Percentiles rank a stretch among this genome's conserved stretches.
phyloP scores from a whole-genome alignment of 2,329 filamentous ascomycete species.

The Furcasterigmium furcatum region DNA sequence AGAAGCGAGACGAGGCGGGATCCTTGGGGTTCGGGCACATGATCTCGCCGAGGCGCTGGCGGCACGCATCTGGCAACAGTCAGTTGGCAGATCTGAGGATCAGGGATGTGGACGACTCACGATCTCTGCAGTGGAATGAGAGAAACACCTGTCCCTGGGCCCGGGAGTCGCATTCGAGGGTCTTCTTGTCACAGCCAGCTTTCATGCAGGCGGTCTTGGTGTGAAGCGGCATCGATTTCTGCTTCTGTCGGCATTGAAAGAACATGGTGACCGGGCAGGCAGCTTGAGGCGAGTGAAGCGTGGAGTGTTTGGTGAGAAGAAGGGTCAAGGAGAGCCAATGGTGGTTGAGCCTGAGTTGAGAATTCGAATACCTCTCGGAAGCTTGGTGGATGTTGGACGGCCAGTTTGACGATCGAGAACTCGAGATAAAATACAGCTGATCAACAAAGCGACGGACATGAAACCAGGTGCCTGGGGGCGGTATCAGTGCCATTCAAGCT shows the following conservation, averaged over 20 bases:
- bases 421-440: too few relatives aligned
- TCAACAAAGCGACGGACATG: too few relatives aligned
- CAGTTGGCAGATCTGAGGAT: not conserved
- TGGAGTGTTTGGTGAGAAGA: too few relatives aligned
- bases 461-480: too few relatives aligned
- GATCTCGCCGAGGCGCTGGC: conserved; percentile 9
- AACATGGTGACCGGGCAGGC: too few relatives aligned
- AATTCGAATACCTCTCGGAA: too few relatives aligned
- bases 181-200: conserved; percentile 6
- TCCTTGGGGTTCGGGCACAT: conserved; percentile 13
- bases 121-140: conserved; percentile 14
- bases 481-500: too few relatives aligned
- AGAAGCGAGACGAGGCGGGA: conserved; percentile 8
- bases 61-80: conserved; percentile 11
- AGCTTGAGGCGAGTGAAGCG: too few relatives aligned
- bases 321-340: too few relatives aligned
- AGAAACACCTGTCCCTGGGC: not conserved
- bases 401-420: too few relatives aligned
- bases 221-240: not conserved
- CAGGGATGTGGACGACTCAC: not conserved
- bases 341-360: too few relatives aligned
- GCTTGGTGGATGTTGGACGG: too few relatives aligned
- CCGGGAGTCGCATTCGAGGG: conserved; percentile 9
- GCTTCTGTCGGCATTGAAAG: conserved; percentile 11
- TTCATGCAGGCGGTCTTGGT: conserved; percentile 6